Conservation (phyloP, 306 rosid species). For the Begonia loranthoides region DNA sequence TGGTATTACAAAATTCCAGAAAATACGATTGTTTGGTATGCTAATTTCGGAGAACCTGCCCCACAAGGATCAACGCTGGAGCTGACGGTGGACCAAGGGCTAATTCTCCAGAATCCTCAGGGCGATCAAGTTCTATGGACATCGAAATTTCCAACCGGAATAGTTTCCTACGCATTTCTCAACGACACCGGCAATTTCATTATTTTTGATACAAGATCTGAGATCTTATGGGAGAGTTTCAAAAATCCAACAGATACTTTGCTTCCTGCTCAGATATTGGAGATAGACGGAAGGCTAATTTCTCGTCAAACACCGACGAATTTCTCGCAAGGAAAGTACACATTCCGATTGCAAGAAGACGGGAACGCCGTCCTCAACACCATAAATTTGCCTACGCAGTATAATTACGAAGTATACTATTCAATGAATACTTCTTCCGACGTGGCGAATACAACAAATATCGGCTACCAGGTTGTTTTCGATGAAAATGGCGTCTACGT, state of each 20-base stretch:
- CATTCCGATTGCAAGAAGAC: not conserved
- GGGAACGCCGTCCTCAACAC: slow-evolving; percentile 14
- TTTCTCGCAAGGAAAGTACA: slow-evolving; percentile 18
- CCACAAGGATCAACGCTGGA: slow-evolving; percentile 22
- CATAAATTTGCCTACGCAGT: not conserved
- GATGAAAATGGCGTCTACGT: slow-evolving; percentile 3
- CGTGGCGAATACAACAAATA: not conserved
- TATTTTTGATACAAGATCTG: not conserved
- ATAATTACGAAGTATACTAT: not conserved
- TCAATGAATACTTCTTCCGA: not conserved
- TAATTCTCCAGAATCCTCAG: slow-evolving; percentile 15
- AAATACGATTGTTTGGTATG: slow-evolving; percentile 31
- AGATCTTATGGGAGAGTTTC: slow-evolving; percentile 17
- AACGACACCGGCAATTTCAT: slow-evolving; percentile 13
- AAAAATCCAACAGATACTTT: slow-evolving; percentile 14
- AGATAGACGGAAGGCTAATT: slow-evolving; percentile 1
- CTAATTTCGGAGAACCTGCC: slow-evolving; percentile 9
- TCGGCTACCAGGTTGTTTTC: slow-evolving; percentile 4
- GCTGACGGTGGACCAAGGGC: slow-evolving; percentile 9
- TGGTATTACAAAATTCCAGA: slow-evolving; percentile 29
- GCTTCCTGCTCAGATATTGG: slow-evolving; percentile 20
- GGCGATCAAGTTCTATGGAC: slow-evolving; percentile 10
- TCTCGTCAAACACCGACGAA: slow-evolving; percentile 19
- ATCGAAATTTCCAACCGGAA: not conserved
- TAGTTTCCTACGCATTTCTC: slow-evolving; percentile 4